phyloP scores from a whole-genome alignment of 768 basidiomycete genomes.

The Termitomyces bulborhizus region DNA sequence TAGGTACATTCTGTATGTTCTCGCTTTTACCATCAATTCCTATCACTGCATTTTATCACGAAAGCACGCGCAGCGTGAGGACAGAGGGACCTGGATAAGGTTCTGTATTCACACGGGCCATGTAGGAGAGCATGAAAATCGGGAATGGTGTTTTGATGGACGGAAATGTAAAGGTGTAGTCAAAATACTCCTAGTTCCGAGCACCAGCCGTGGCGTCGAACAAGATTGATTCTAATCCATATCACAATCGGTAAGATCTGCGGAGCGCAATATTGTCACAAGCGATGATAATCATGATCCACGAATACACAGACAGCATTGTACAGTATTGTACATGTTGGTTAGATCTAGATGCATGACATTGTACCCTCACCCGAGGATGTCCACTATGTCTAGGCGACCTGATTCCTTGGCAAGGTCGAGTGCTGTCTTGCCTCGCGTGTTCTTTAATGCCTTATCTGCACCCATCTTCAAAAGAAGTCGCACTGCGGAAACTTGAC shows the following conservation, averaged over 20 bases:
- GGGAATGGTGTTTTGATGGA: neutral
- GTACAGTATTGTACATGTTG: neutral
- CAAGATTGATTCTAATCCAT: neutral
- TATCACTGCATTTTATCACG: no score
- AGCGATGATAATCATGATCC: no score
- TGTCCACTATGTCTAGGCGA: neutral
- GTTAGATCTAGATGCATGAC: neutral
- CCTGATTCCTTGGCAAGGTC: constrained; percentile 2
- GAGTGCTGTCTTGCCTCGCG: constrained; percentile 1
- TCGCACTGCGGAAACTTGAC: constrained; percentile 7
- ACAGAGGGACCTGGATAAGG: no score
- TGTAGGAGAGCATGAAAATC: no score
- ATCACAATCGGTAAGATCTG: neutral
- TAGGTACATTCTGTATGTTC: no score
- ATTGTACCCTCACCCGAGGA: neutral
- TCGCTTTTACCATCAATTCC: no score
- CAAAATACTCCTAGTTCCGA: no score
- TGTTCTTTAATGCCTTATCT: neutral
- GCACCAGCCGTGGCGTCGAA: no score
- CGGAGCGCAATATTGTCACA: neutral
- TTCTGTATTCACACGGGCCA: no score
- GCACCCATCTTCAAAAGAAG: constrained; percentile 2
- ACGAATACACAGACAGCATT: neutral
- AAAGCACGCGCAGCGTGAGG: no score
- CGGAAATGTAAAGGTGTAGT: neutral